Evolutionary conservation across 768 basidiomycete genomes (phyloP), one percentile per base, ranked within the genome.

Genomic region (Suillus tomentosus): DNA sequence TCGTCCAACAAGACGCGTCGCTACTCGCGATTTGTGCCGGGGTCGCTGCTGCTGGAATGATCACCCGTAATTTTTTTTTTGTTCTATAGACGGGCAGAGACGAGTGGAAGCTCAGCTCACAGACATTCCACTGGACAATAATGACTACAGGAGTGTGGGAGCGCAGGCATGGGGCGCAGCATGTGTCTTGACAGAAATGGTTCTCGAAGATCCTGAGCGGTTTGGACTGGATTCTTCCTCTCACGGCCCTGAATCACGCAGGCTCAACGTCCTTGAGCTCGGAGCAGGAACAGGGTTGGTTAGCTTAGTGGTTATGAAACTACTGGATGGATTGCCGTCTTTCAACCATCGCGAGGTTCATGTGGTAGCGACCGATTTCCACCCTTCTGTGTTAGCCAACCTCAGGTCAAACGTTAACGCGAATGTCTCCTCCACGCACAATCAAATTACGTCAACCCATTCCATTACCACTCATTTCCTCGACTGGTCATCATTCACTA

Each of bases 141-240:
- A 81, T n/a, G 89, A 92, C 67, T 88, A 86, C 66, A 76, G 79
- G 14, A 89, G 87, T 61, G 86, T 94, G 17, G 94, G 94, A 1
- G 87, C 91, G 34, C 94, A 95, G 76, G 95, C 93, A 0, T 96
- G 94, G 94, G 93, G 92, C 4, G 86, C 89, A 10, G 89, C 92
- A 4, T 93, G 89, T 67, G 85, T 95, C 8, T 81, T 96, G 62
- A 85, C 92, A 0, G 89, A 92, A 71, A 82, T 87, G 76, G 85
- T 95, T 47, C 83, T 83, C 3, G 81, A 87, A 36, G 71, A 79
- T 37, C 90, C 92, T 0, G 70, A 67, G 3, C 66, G 66, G 36
- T 92, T 89, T 70, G 83, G 83, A 10, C 71, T 86, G 8, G 40
- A 22, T 45, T 37, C 19, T 7, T 37, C 31, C 31, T 31, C 14